Conservation (phyloP, 1,284 basidiomycete genomes). For the Waitea zeae region DNA sequence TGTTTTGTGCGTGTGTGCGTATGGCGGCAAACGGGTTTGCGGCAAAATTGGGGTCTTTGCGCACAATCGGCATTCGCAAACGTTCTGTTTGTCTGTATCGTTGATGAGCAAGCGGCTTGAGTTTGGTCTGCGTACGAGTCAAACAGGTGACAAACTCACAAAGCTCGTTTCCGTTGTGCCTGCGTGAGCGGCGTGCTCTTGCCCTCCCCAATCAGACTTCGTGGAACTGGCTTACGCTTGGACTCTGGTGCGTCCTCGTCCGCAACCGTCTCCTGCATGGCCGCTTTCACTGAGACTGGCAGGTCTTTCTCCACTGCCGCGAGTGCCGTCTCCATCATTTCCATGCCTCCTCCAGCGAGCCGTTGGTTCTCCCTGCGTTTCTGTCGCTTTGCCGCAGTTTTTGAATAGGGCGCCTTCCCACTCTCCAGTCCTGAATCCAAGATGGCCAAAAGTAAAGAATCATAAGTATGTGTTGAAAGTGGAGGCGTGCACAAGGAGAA, state of each 20-base stretch:
- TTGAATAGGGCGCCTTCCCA: slow-evolving; percentile 46
- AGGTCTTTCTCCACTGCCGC: slow-evolving; percentile 25
- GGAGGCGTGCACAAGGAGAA: background rate
- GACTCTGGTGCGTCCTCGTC: slow-evolving; percentile 8
- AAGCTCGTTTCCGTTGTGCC: slow-evolving; percentile 44
- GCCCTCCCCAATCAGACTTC: slow-evolving; percentile 51
- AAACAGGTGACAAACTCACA: slow-evolving; percentile 31
- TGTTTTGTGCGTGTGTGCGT: slow-evolving; percentile 66
- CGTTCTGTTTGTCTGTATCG: slow-evolving; percentile 42
- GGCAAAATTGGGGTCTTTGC: slow-evolving; percentile 47
- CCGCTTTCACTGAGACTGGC: slow-evolving; percentile 8
- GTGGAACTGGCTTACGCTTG: slow-evolving; percentile 8
- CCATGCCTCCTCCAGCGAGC: slow-evolving; percentile 36
- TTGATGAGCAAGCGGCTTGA: slow-evolving; percentile 1
- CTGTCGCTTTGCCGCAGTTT: slow-evolving; percentile 51
- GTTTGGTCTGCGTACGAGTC: too few relatives aligned
- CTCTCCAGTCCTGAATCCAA: slow-evolving; percentile 31
- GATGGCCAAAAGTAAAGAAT: slow-evolving; percentile 2
- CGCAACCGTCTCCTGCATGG: slow-evolving; percentile 8
- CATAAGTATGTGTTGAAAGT: background rate
- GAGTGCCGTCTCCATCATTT: slow-evolving; percentile 40
- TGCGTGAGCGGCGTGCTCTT: slow-evolving; percentile 41
- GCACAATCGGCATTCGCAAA: slow-evolving; percentile 52
- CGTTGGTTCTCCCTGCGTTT: slow-evolving; percentile 59
- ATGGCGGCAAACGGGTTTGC: slow-evolving; percentile 65